phyloP scores from a whole-genome alignment of 2,329 filamentous ascomycete genomes.

The Sporothrix protearum region DNA sequence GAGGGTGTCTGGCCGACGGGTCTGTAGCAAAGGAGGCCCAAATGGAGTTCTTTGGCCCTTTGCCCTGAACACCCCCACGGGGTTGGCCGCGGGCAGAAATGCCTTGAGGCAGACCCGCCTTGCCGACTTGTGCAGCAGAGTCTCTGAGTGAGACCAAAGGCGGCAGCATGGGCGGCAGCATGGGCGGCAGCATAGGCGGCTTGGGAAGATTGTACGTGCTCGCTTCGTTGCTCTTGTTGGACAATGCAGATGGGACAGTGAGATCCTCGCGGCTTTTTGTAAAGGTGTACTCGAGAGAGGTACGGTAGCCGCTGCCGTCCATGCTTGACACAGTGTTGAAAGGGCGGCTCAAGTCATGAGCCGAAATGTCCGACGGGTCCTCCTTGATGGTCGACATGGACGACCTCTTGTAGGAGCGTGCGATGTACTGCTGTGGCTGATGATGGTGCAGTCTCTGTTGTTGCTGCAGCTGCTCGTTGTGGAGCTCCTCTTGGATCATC shows the following conservation, averaged over 20 bases:
- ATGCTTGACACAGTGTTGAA: neutral
- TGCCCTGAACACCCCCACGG: neutral
- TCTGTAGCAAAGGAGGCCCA: slow-evolving; percentile 1
- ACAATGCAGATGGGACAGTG: neutral
- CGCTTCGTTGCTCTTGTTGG: neutral
- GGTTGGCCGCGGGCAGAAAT: neutral
- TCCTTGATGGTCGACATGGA: slow-evolving; percentile 29
- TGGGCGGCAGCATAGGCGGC: neutral
- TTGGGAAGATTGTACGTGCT: neutral
- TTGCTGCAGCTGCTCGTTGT: slow-evolving; percentile 39
- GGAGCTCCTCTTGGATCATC: slow-evolving; percentile 57
- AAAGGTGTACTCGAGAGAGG: neutral
- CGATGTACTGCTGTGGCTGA: neutral
- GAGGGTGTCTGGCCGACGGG: neutral
- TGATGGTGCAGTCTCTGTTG: neutral
- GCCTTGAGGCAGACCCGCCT: neutral
- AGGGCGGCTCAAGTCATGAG: neutral
- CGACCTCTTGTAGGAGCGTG: slow-evolving; percentile 19
- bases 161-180: neutral
- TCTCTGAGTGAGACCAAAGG: neutral
- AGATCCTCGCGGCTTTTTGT: neutral
- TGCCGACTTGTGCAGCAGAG: neutral
- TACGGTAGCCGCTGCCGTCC: neutral
- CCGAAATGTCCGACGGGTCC: slow-evolving; percentile 22
- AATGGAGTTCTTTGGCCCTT: slow-evolving; percentile 10